phyloP scores from a whole-genome alignment of 306 rosid genomes.

The Alnus rubra region DNA sequence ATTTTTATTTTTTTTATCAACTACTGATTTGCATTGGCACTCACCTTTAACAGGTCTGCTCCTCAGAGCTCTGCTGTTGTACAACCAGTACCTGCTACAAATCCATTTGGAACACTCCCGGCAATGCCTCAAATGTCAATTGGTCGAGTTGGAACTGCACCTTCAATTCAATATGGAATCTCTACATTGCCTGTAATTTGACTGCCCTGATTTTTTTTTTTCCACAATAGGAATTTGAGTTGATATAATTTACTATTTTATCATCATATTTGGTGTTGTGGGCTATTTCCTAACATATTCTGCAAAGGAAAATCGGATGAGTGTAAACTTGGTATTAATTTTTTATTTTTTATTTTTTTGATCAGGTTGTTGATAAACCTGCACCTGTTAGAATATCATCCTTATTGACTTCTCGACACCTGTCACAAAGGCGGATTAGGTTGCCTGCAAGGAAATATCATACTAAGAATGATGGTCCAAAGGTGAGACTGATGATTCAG shows the following conservation, averaged over 20 bases:
- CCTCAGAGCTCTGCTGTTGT: slow-evolving; percentile 50
- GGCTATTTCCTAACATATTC: slow-evolving; percentile 14
- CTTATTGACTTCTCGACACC: slow-evolving; percentile 88
- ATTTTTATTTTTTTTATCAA: neutral
- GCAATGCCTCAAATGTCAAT: slow-evolving; percentile 95
- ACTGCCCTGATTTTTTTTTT: slow-evolving; percentile 17
- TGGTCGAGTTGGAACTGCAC: slow-evolving; percentile 78
- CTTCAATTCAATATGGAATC: slow-evolving; percentile 96
- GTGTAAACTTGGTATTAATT: slow-evolving; percentile 9
- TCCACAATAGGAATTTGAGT: neutral
- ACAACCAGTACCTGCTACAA: slow-evolving; percentile 64
- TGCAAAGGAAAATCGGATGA: slow-evolving; percentile 14
- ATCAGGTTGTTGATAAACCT: slow-evolving; percentile 78
- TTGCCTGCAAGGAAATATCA: slow-evolving; percentile 78
- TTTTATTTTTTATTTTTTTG: slow-evolving; percentile 19
- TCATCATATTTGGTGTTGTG: slow-evolving; percentile 14
- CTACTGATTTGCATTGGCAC: slow-evolving; percentile 3
- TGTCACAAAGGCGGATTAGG: slow-evolving; percentile 80
- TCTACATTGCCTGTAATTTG: slow-evolving; percentile 90
- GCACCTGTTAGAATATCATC: slow-evolving; percentile 78
- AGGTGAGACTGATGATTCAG: slow-evolving; percentile 47
- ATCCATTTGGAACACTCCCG: slow-evolving; percentile 97
- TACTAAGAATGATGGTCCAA: slow-evolving; percentile 71
- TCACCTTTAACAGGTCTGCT: slow-evolving; percentile 50
- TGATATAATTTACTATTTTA: slow-evolving; percentile 2